phyloP scores from a whole-genome alignment of 805 yeast genomes.

The Lachancea kluyveri region DNA sequence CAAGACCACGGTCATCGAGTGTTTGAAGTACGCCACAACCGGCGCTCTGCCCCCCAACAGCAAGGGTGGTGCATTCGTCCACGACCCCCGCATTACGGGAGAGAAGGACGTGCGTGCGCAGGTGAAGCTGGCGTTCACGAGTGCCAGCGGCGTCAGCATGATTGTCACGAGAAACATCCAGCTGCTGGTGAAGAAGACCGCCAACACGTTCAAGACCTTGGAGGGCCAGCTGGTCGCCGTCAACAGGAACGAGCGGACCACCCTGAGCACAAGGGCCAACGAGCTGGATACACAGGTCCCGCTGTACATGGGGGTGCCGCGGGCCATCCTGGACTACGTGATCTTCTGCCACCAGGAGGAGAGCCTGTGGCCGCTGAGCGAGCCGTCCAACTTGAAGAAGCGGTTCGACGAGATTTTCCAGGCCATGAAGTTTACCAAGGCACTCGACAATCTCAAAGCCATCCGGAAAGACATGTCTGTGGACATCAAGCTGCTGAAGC shows the following conservation, averaged over 20 bases:
- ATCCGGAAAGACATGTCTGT: slow-evolving; percentile 71
- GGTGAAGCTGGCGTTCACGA: slow-evolving; percentile 78
- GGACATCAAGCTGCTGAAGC: slow-evolving; percentile 71
- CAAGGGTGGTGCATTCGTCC: slow-evolving; percentile 92
- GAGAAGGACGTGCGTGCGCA: slow-evolving; percentile 81
- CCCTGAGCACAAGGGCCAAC: slow-evolving; percentile 73
- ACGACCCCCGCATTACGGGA: slow-evolving; percentile 80
- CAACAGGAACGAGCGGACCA: slow-evolving; percentile 57
- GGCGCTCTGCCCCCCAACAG: slow-evolving; percentile 95
- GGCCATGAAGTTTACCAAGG: slow-evolving; percentile 88
- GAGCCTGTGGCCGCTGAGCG: slow-evolving; percentile 91
- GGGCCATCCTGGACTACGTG: slow-evolving; percentile 83
- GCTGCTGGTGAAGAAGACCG: slow-evolving; percentile 53
- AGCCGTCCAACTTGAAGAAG: slow-evolving; percentile 82
- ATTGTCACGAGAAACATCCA: slow-evolving; percentile 83
- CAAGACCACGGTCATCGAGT: slow-evolving; percentile 92
- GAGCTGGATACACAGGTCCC: slow-evolving; percentile 85
- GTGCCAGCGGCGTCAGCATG: slow-evolving; percentile 69
- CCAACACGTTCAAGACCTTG: slow-evolving; percentile 76
- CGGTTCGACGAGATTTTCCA: slow-evolving; percentile 95
- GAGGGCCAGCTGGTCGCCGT: slow-evolving; percentile 81
- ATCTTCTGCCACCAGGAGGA: slow-evolving; percentile 98
- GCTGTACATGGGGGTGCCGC: slow-evolving; percentile 76
- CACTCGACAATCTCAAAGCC: slow-evolving; percentile 68
- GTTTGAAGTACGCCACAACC: slow-evolving; percentile 88